Evolutionary conservation across 345 rosid species (phyloP).

Genomic region (Murraya paniculata): DNA sequence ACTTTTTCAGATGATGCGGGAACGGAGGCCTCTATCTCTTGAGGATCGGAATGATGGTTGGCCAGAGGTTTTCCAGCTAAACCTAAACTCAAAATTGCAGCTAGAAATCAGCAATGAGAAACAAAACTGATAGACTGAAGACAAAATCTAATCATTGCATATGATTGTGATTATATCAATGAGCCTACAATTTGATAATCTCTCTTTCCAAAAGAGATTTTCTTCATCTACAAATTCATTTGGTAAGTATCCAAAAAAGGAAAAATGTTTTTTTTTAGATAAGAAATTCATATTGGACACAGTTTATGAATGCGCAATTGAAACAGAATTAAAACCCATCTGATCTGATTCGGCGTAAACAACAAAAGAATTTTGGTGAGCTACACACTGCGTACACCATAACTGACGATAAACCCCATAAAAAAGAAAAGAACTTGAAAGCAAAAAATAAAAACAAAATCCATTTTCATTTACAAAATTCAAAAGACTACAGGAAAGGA

Average conservation of each 20-base stretch:
- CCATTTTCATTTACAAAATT: neutral
- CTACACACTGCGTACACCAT: neutral
- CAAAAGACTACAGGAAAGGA: neutral
- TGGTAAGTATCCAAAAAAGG: neutral
- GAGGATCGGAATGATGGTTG: conserved; percentile 23
- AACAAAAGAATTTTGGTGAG: neutral
- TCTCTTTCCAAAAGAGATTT: no score
- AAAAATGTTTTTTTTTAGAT: no score
- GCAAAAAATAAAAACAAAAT: neutral
- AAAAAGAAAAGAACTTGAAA: neutral
- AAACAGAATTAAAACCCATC: no score
- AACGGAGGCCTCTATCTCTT: conserved; percentile 21
- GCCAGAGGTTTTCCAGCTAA: conserved; percentile 41
- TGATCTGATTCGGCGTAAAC: neutral
- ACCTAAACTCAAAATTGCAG: conserved; percentile 25
- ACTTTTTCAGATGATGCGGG: conserved; percentile 25
- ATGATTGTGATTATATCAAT: no score
- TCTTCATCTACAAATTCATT: neutral
- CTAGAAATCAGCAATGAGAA: no score
- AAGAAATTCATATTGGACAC: no score
- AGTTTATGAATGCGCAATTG: no score
- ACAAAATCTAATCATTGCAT: no score
- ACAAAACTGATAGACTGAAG: no score
- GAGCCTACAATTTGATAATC: no score
- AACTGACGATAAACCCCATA: neutral